Evolutionary conservation across 2,329 filamentous ascomycete species (phyloP), one percentile per base, ranked within the genome.

Genomic region (Bipolaris oryzae): DNA sequence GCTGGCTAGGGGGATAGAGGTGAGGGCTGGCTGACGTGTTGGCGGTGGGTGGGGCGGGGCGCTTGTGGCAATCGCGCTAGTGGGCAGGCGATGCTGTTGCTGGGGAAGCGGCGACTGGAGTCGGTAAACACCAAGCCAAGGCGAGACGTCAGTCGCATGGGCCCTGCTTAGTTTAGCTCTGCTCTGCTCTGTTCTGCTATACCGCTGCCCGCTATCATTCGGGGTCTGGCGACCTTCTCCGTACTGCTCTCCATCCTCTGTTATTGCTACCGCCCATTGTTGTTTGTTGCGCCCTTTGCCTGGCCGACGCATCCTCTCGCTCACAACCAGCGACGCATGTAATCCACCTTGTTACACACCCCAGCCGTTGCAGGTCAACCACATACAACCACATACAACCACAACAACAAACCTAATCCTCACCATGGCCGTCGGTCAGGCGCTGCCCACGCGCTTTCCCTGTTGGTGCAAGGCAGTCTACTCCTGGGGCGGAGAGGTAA

Each of bases 401-500:
- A 33, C 39, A 44, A 28, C 25, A 49, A 41, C 46, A 34, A 28
- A 15, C 28, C 42, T 18, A 39, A 35, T 49, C 25, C 23, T 48
- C 50, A 50, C 48, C 35, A 84, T 84, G 82, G 77, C 79, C 56
- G 75, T 78, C 41, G 72, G 80, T 52, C 79, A 81, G 57, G 70
- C 76, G 70, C 79, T 95, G 62, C 92, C 92, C 11, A 87, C 84
- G 71, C 87, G 86, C 70, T 96, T 96, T 75, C 92, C 92, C 55
- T 96, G 92, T 78, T 96, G 92, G 91, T 93, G 90, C 75, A 87
- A 91, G 77, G 92, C 92, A 37, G 86, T 96, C 41, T 96, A 96
- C 77, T 96, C 92, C 16, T 96, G 91, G 90, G 91, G 92, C 77
- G 92, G 92, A 81, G 92, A 96, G 73, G 77, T 78, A 62, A 57